These are phyloP conservation scores for Mycena crocata DNA, from an alignment of 768 basidiomycete species.

Conservation along the genomic window DNA sequence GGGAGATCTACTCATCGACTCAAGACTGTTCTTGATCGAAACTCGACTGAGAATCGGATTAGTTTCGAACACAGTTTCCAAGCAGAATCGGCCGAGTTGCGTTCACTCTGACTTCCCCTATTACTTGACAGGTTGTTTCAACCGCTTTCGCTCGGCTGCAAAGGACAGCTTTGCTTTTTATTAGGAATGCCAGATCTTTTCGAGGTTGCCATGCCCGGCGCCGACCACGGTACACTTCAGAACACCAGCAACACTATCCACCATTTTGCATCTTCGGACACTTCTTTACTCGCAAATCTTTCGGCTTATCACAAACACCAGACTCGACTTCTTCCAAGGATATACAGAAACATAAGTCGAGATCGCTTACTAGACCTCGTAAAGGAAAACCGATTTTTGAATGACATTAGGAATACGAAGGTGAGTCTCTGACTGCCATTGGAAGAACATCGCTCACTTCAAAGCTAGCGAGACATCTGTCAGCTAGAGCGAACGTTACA, in stretches of 20 bases:
- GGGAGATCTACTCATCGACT: no score
- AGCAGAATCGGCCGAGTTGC: no score
- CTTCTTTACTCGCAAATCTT: slow-evolving; percentile 2
- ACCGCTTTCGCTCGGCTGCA: not conserved
- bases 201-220: not conserved
- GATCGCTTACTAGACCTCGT: not conserved
- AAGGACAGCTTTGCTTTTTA: not conserved
- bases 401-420: not conserved
- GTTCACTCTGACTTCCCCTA: no score
- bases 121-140: slow-evolving; percentile 1
- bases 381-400: not conserved
- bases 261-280: not conserved
- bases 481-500: slow-evolving; percentile 3
- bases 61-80: no score
- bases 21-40: no score
- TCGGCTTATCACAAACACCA: slow-evolving; percentile 15
- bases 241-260: not conserved
- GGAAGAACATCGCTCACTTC: not conserved
- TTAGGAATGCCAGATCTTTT: not conserved
- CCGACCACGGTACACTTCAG: not conserved
- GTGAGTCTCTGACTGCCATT: not conserved
- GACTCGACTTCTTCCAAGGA: slow-evolving; percentile 7
- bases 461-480: slow-evolving; percentile 2
- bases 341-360: slow-evolving; percentile 5
- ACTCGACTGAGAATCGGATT: no score